phyloP scores from a whole-genome alignment of 306 rosid species.

The Castanea mollissima region DNA sequence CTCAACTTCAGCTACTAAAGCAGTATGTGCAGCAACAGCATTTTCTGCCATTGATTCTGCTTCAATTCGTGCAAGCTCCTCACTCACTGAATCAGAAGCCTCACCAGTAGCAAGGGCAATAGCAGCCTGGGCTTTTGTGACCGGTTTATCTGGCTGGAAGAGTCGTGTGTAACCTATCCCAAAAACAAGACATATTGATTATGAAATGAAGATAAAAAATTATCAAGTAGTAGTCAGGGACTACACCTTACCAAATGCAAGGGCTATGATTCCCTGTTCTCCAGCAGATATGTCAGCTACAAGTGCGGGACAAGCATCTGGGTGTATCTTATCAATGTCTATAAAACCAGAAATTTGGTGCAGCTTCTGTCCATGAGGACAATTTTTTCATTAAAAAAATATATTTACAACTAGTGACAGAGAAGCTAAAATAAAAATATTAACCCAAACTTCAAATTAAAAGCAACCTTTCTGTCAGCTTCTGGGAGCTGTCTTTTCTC shows the following conservation, averaged over 20 bases:
- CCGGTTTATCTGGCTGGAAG: conserved; percentile 94
- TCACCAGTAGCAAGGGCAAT: conserved; percentile 97
- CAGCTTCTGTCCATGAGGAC: conserved; percentile 58
- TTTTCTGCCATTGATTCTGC: conserved; percentile 95
- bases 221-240: conserved; percentile 4
- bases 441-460: conserved; percentile 27
- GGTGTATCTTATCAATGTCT: conserved; percentile 86
- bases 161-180: conserved; percentile 79
- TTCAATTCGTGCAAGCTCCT: conserved; percentile 98
- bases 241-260: conserved; percentile 76
- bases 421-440: conserved; percentile 16
- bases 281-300: conserved; percentile 87
- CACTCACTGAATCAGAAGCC: conserved; percentile 80
- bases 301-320: conserved; percentile 95
- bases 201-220: conserved; percentile 1
- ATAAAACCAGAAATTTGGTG: conserved; percentile 83
- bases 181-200: not conserved
- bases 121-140: conserved; percentile 97
- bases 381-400: conserved; percentile 26
- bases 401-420: conserved; percentile 28
- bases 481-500: conserved; percentile 91
- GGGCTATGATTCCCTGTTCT: conserved; percentile 93
- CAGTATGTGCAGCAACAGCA: conserved; percentile 90
- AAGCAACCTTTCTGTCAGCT: conserved; percentile 80
- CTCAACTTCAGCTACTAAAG: conserved; percentile 94